Percentiles rank a stretch among this genome's conserved stretches.
Evolutionary conservation across 2,329 filamentous ascomycete genomes (phyloP).

Genomic region (Aspergillus alliaceus): DNA sequence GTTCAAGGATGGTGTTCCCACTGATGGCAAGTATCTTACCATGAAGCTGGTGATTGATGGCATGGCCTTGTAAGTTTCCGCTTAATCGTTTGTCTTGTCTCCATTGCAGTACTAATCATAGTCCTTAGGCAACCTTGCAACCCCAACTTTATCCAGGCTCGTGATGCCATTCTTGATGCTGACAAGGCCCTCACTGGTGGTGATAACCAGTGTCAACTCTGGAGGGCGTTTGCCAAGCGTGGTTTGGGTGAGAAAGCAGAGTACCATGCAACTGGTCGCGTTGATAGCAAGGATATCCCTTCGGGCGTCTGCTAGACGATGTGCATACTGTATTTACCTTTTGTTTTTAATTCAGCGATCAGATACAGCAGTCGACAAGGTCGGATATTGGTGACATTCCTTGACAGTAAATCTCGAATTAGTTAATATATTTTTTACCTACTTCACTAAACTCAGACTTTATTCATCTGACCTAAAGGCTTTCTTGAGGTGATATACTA

Average conservation of each 20-base stretch:
- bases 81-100: too few relatives aligned
- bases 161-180: constrained; percentile 17
- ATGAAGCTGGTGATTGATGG: constrained; percentile 19
- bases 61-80: constrained; percentile 15
- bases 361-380: too few relatives aligned
- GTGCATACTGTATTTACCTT: too few relatives aligned
- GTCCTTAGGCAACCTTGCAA: constrained; percentile 16
- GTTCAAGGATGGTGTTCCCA: constrained; percentile 4
- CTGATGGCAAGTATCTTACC: constrained; percentile 14
- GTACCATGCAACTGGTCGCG: background rate
- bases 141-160: constrained; percentile 14
- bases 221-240: constrained; percentile 17
- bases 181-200: constrained; percentile 12
- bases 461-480: too few relatives aligned
- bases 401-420: too few relatives aligned
- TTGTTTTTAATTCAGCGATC: too few relatives aligned
- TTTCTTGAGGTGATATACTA: too few relatives aligned
- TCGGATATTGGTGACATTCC: too few relatives aligned
- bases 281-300: background rate
- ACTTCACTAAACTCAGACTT: too few relatives aligned
- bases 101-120: background rate
- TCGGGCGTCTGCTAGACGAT: constrained; percentile 2
- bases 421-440: too few relatives aligned
- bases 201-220: constrained; percentile 16
- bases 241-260: constrained; percentile 8